A percentile compares a stretch with the other conserved stretches of the same genome.
phyloP scores from a whole-genome alignment of 139 green algal species.

The Tetraselmis striata region DNA sequence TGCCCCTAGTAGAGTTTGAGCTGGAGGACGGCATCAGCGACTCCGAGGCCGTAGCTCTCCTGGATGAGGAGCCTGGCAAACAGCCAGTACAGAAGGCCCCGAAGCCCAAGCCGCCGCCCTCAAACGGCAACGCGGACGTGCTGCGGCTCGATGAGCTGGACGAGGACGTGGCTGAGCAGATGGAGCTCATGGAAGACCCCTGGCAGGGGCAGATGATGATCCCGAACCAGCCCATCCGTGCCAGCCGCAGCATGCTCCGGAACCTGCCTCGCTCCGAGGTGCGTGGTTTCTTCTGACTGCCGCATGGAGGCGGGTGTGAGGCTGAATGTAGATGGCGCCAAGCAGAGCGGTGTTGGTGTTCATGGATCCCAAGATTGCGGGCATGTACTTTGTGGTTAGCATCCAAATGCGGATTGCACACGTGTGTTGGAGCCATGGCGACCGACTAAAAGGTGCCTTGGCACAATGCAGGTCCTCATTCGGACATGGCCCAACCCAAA shows the following conservation, averaged over 20 bases:
- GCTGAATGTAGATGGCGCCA: too few relatives aligned
- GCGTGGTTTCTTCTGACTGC: too few relatives aligned
- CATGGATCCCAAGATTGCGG: too few relatives aligned
- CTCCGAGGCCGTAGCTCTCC: conserved; percentile 30
- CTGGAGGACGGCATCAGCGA: conserved; percentile 56
- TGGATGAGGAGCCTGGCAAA: conserved; percentile 8
- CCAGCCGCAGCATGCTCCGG: conserved; percentile 22
- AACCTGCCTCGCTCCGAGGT: background rate
- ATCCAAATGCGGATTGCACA: too few relatives aligned
- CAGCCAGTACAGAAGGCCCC: conserved; percentile 8
- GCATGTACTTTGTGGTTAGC: too few relatives aligned
- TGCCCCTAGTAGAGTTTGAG: conserved; percentile 76
- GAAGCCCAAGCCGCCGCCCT: background rate
- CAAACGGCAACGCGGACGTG: conserved; percentile 12
- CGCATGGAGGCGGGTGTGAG: too few relatives aligned
- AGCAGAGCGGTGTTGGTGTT: too few relatives aligned
- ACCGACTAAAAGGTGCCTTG: too few relatives aligned
- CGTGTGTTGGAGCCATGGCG: too few relatives aligned
- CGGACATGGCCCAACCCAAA: conserved; percentile 39
- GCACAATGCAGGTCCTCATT: conserved; percentile 30
- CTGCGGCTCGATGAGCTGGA: conserved; percentile 14
- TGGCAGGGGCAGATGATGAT: conserved; percentile 58
- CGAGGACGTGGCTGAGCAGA: conserved; percentile 1
- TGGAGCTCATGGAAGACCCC: conserved; percentile 43
- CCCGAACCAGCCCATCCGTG: conserved; percentile 50